phyloP scores from a whole-genome alignment of 306 rosid genomes.

The Prosopis cineraria region DNA sequence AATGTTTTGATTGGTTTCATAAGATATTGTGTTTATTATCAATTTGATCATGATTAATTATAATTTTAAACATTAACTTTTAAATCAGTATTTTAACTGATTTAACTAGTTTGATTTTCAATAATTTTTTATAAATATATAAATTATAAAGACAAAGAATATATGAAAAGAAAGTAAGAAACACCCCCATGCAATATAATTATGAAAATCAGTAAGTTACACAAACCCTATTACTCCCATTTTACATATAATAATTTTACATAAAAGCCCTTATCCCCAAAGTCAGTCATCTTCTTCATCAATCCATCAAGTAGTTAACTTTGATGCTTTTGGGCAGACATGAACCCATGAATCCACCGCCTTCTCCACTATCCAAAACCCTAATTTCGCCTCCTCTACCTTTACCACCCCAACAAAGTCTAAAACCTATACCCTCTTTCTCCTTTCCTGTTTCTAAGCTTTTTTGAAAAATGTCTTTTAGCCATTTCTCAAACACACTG shows the following conservation, averaged over 20 bases:
- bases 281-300: constrained; percentile 28
- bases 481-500: constrained; percentile 77
- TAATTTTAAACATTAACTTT: too few relatives aligned
- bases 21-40: too few relatives aligned
- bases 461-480: constrained; percentile 57
- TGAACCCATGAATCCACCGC: constrained; percentile 65
- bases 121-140: neutral
- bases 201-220: constrained; percentile 56
- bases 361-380: constrained; percentile 45
- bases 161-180: neutral
- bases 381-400: constrained; percentile 52
- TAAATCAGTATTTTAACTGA: too few relatives aligned
- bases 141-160: neutral
- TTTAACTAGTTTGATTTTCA: too few relatives aligned
- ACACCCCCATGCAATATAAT: constrained; percentile 39
- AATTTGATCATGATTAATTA: too few relatives aligned
- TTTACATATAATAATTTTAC: constrained; percentile 41
- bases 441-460: constrained; percentile 60
- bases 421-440: constrained; percentile 61
- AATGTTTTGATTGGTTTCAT: too few relatives aligned
- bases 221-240: constrained; percentile 41
- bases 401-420: constrained; percentile 57
- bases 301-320: constrained; percentile 54
- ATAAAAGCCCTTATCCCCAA: constrained; percentile 23
- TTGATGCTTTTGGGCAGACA: constrained; percentile 67